Conservation (phyloP, 2,329 filamentous ascomycete genomes). For the Aureobasidium sp. region DNA sequence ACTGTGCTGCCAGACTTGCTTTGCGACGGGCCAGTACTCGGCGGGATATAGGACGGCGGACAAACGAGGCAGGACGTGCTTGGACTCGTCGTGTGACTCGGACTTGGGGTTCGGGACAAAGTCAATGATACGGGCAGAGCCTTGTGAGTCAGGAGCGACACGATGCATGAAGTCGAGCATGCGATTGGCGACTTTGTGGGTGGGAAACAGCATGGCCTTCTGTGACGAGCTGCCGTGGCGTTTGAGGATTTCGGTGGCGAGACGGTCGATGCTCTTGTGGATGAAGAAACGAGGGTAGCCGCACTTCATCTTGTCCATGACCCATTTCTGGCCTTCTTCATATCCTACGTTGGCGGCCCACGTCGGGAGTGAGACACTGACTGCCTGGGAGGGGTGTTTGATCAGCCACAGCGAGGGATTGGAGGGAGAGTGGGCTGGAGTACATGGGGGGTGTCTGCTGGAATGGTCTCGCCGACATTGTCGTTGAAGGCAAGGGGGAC, state of each 20-base stretch:
- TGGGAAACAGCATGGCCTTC: constrained; percentile 79
- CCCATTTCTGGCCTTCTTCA: constrained; percentile 84
- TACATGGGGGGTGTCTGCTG: constrained; percentile 72
- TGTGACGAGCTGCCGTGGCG: constrained; percentile 51
- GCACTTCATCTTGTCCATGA: constrained; percentile 75
- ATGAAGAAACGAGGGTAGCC: constrained; percentile 96
- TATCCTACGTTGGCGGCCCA: constrained; percentile 90
- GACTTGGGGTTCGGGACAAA: constrained; percentile 56
- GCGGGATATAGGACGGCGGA: constrained; percentile 61
- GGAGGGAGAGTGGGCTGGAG: constrained; percentile 26
- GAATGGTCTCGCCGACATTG: constrained; percentile 60
- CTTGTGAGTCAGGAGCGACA: constrained; percentile 47
- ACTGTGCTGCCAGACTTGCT: constrained; percentile 94
- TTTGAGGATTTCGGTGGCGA: constrained; percentile 61
- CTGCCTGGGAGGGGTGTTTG: constrained; percentile 56
- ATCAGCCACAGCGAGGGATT: constrained; percentile 13
- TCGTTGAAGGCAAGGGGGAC: constrained; percentile 28
- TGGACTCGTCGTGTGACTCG: constrained; percentile 39
- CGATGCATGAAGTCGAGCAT: constrained; percentile 67
- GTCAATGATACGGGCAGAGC: constrained; percentile 52
- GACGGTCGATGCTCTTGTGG: constrained; percentile 70
- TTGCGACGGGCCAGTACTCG: constrained; percentile 64
- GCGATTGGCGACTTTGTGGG: constrained; percentile 58
- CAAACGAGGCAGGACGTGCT: constrained; percentile 39
- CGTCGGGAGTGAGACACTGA: constrained; percentile 91